Evolutionary conservation across 345 rosid genomes (phyloP).

Genomic region (Eucalyptus urophylla): DNA sequence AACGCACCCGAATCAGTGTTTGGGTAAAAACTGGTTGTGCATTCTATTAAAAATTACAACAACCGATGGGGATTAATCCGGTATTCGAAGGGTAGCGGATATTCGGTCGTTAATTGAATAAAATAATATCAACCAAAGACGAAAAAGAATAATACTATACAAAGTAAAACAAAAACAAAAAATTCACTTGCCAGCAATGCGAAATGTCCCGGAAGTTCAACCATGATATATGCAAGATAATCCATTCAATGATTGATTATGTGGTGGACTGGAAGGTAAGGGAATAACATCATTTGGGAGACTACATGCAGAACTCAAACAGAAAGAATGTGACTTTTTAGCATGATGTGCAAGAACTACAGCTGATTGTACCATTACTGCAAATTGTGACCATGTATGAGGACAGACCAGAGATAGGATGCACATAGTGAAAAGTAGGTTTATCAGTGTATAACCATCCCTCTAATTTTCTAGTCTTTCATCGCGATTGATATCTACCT

Average conservation of each 20-base stretch:
- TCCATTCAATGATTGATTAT: no score
- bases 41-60: not conserved
- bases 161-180: not conserved
- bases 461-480: not conserved
- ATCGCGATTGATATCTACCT: not conserved
- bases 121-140: not conserved
- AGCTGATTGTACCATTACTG: not conserved
- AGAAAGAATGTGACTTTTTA: not conserved
- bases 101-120: not conserved
- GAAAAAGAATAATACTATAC: no score
- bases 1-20: not conserved
- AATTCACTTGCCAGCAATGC: not conserved
- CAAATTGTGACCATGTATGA: not conserved
- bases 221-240: not conserved
- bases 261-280: not conserved
- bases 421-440: not conserved
- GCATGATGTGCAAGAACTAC: not conserved
- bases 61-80: not conserved
- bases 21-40: not conserved
- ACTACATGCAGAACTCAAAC: not conserved
- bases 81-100: not conserved
- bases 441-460: fast-evolving
- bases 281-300: not conserved
- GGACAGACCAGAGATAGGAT: not conserved
- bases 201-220: not conserved